Evolutionary conservation across 805 yeast genomes (phyloP).

Genomic region (Lipomyces yamanashiensis): DNA sequence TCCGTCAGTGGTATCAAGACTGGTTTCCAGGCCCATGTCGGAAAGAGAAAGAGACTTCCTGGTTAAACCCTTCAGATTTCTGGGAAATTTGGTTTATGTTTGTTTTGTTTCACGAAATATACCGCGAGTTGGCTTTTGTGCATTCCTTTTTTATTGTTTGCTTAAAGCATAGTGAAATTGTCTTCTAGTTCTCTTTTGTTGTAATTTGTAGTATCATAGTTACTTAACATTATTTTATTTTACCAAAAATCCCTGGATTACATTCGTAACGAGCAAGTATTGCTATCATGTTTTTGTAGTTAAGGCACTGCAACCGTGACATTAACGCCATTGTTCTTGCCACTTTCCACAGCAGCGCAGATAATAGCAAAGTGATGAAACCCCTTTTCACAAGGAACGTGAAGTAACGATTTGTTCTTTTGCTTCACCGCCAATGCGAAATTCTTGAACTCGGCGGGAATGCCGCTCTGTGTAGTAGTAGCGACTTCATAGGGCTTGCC

Average conservation of each 20-base stretch:
- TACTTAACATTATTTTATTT: not conserved
- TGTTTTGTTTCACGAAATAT: too few relatives aligned
- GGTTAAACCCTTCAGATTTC: conserved; percentile 15
- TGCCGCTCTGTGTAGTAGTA: conserved; percentile 58
- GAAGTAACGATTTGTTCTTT: conserved; percentile 63
- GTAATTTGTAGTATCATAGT: not conserved
- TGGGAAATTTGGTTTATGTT: too few relatives aligned
- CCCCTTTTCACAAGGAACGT: conserved; percentile 68
- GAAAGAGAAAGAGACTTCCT: conserved; percentile 62
- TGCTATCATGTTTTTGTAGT: too few relatives aligned
- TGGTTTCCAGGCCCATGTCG: conserved; percentile 98
- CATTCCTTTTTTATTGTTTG: not conserved
- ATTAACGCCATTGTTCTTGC: conserved; percentile 48
- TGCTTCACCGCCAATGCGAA: conserved; percentile 63
- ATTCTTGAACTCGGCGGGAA: conserved; percentile 58
- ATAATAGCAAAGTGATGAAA: conserved; percentile 93
- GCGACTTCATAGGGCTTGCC: conserved; percentile 25
- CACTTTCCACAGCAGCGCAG: conserved; percentile 81
- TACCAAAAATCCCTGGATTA: not conserved
- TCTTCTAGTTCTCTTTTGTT: too few relatives aligned
- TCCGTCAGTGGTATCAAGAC: conserved; percentile 97
- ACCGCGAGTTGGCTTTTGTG: not conserved
- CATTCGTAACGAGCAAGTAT: not conserved
- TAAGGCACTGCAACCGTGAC: conserved; percentile 15
- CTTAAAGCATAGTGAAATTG: not conserved